Conservation (phyloP, 345 rosid species). For the Hypericum androsaemum region DNA sequence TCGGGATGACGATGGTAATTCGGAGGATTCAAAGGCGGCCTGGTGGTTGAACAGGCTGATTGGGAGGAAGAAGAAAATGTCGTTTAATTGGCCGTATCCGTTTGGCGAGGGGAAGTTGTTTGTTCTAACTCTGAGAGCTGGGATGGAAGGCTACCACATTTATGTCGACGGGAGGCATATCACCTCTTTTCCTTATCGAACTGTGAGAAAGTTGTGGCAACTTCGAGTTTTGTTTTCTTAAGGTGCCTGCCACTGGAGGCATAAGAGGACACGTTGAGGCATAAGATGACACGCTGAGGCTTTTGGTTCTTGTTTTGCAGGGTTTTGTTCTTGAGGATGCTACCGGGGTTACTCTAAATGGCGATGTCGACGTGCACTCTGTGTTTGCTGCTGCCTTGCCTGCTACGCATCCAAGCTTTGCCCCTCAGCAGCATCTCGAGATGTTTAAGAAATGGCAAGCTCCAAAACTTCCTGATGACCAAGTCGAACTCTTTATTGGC, state of each 20-base stretch:
- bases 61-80: constrained; percentile 54
- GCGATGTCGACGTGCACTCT: constrained; percentile 74
- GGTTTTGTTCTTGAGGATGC: constrained; percentile 96
- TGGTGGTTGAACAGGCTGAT: constrained; percentile 87
- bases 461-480: constrained; percentile 44
- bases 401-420: constrained; percentile 72
- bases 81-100: constrained; percentile 83
- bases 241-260: too few species aligned
- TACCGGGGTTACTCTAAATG: constrained; percentile 65
- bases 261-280: too few species aligned
- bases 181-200: constrained; percentile 82
- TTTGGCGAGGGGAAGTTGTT: constrained; percentile 68
- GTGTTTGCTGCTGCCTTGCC: constrained; percentile 84
- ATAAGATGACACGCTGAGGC: too few species aligned
- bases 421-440: constrained; percentile 77
- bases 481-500: constrained; percentile 74
- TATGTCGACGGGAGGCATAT: constrained; percentile 84
- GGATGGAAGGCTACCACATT: constrained; percentile 87
- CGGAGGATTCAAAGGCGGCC: constrained; percentile 55
- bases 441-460: constrained; percentile 72
- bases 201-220: constrained; percentile 43
- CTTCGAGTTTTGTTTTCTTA: too few species aligned
- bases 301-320: constrained; percentile 20
- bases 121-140: constrained; percentile 80
- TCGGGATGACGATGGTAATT: constrained; percentile 54